A percentile compares a stretch with the other conserved stretches of the same genome.
phyloP scores from a whole-genome alignment of 2,329 filamentous ascomycete species.

The Ilyonectria mors-panacis region DNA sequence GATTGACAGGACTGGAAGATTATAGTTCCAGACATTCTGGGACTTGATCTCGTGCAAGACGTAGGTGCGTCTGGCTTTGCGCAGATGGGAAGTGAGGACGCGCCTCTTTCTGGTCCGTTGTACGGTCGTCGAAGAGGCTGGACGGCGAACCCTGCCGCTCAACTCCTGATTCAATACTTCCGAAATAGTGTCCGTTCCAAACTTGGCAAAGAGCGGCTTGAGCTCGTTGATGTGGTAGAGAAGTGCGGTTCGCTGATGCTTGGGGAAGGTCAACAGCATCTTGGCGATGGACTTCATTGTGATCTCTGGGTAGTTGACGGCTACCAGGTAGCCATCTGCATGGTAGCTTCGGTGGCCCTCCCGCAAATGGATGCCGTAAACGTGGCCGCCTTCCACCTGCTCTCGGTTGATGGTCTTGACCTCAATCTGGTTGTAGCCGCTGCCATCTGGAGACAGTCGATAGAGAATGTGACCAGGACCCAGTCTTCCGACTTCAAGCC shows the following conservation, averaged over 20 bases:
- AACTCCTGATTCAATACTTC: neutral
- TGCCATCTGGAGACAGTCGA: neutral
- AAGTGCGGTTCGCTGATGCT: neutral
- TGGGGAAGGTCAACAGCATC: neutral
- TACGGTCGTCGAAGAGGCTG: neutral
- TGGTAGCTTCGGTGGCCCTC: slow-evolving; percentile 28
- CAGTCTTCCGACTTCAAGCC: slow-evolving; percentile 11
- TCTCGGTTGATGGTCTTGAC: neutral
- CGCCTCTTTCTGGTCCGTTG: neutral
- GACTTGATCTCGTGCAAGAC: neutral
- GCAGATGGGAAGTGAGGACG: neutral
- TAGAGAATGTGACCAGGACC: neutral
- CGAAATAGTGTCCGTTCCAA: neutral
- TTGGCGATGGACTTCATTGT: neutral
- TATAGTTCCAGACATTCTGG: neutral
- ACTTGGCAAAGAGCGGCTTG: neutral
- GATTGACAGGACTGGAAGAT: neutral
- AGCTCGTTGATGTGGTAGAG: neutral
- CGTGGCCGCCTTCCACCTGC: neutral
- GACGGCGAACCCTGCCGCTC: neutral
- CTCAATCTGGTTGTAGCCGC: neutral
- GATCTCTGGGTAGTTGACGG: slow-evolving; percentile 28
- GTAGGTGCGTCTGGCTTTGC: slow-evolving; percentile 1
- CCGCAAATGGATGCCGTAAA: slow-evolving; percentile 20
- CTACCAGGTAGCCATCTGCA: slow-evolving; percentile 25